Evolutionary conservation across 2,329 filamentous ascomycete genomes (phyloP).

Genomic region (Didymella keratinophila): DNA sequence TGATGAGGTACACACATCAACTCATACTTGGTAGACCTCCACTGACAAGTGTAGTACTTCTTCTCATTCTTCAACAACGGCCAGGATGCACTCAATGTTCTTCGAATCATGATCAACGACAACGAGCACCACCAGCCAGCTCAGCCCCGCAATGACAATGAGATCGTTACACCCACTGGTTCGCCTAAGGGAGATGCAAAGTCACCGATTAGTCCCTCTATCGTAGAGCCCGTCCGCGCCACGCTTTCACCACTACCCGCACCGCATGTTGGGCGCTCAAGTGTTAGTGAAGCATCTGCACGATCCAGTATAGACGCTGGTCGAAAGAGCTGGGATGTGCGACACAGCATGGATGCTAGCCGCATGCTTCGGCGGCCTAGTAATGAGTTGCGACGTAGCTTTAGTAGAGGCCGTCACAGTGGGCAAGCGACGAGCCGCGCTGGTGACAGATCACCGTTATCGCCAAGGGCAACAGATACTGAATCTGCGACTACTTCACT

Average conservation of each 20-base stretch:
- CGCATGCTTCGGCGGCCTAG: conserved; percentile 62
- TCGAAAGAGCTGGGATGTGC: conserved; percentile 52
- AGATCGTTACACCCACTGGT: conserved; percentile 26
- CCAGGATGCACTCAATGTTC: conserved; percentile 79
- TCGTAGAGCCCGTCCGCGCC: conserved; percentile 53
- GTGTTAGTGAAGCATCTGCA: conserved; percentile 54
- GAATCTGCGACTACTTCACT: conserved; percentile 79
- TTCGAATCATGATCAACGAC: conserved; percentile 76
- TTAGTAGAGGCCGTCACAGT: conserved; percentile 65
- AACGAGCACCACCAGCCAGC: conserved; percentile 55
- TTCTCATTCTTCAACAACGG: conserved; percentile 94
- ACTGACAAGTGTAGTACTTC: conserved; percentile 71
- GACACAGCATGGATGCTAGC: conserved; percentile 50
- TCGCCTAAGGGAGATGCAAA: conserved; percentile 21
- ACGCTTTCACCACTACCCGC: conserved; percentile 54
- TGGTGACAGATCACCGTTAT: conserved; percentile 58
- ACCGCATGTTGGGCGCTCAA: conserved; percentile 43
- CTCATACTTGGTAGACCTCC: not conserved
- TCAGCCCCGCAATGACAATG: conserved; percentile 19
- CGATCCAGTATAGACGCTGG: conserved; percentile 51
- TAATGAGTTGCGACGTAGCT: conserved; percentile 63
- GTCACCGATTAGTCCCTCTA: conserved; percentile 37
- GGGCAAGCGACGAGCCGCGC: conserved; percentile 61
- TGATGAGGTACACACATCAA: conserved; percentile 75
- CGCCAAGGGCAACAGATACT: conserved; percentile 65